A percentile compares a stretch with the other conserved stretches of the same genome.
These are phyloP conservation scores for button mushroom (Agaricus bisporus) DNA, from an alignment of 768 basidiomycete species.

Conservation along the genomic window DNA sequence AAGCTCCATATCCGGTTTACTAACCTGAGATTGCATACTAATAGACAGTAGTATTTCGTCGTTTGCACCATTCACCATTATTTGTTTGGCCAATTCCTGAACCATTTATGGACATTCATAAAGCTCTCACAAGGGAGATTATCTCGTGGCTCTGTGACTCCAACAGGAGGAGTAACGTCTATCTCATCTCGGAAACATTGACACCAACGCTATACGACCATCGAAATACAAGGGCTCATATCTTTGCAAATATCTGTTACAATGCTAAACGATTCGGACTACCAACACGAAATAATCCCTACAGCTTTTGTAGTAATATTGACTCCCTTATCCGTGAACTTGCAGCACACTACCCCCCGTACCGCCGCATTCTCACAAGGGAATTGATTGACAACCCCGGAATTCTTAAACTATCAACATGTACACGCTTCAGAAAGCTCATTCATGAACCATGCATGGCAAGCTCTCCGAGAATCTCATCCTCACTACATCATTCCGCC, in stretches of 20 bases:
- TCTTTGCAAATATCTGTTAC: neutral
- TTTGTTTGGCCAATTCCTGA: neutral
- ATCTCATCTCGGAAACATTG: neutral
- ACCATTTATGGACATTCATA: neutral
- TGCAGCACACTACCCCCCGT: constrained; percentile 12
- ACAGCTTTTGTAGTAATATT: constrained; percentile 10
- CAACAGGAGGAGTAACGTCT: neutral
- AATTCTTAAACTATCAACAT: constrained; percentile 12
- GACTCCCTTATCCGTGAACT: constrained; percentile 15
- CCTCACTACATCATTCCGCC: neutral
- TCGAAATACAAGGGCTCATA: no score
- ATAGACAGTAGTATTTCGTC: neutral
- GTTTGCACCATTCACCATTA: neutral
- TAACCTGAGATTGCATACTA: neutral
- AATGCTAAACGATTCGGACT: neutral
- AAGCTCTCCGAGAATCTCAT: constrained; percentile 7
- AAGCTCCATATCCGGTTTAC: no score
- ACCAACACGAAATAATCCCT: no score
- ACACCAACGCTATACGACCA: neutral
- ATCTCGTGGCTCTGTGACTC: neutral
- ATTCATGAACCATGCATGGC: constrained; percentile 18
- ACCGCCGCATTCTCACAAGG: constrained; percentile 13
- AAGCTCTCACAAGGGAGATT: neutral
- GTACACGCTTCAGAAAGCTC: constrained; percentile 17
- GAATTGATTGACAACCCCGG: constrained; percentile 16